Evolutionary conservation across 2,329 filamentous ascomycete species (phyloP), one percentile per base, ranked within the genome.

Genomic region (Diaporthe longicolla): DNA sequence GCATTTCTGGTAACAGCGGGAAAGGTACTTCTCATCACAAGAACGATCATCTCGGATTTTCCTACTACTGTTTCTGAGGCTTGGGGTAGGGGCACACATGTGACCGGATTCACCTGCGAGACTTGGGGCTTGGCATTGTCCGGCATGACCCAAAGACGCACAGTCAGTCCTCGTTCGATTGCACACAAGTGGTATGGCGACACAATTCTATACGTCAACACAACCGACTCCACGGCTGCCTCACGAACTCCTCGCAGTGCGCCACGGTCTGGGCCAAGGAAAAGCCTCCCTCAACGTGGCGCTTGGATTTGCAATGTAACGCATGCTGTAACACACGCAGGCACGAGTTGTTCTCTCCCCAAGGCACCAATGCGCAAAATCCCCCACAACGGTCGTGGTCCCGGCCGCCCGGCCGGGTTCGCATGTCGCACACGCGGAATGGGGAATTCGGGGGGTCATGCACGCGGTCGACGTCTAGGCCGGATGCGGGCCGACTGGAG

Each of bases 371-470:
- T 52, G 63, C 48, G 15, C 63, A 40, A 68, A 29, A 26, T 54
- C 63, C 63, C 63, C 63, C 63, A 68, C 63, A 68, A 13, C 17
- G 63, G 48, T 48, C 63, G 21, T 26, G 63, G 63, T 9, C 63
- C 45, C 29, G 63, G 45, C 63, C 63, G 45, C 21, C 17, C 32
- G 63, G 45, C 63, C 63, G 45, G 45, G 45, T 40, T 68, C 48
- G 35, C 37, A 26, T 50, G 63, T 68, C 63, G 48, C 63, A 68
- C 63, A 40, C 63, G 29, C 63, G 48, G 48, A 40, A 52, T 5
- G 15, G 45, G n/a, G 63, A 4, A 37, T 5, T 24, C 11, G 61
- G 15, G 63, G 15, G 24, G 29, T 48, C 63, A 52, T 66, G 63
- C 48, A 15, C 21, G 24, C 35, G 69, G 69, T 40, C 55, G n/a